These are phyloP conservation scores for Fomitopsis serialis DNA, from an alignment of 768 basidiomycete species.

Conservation along the genomic window DNA sequence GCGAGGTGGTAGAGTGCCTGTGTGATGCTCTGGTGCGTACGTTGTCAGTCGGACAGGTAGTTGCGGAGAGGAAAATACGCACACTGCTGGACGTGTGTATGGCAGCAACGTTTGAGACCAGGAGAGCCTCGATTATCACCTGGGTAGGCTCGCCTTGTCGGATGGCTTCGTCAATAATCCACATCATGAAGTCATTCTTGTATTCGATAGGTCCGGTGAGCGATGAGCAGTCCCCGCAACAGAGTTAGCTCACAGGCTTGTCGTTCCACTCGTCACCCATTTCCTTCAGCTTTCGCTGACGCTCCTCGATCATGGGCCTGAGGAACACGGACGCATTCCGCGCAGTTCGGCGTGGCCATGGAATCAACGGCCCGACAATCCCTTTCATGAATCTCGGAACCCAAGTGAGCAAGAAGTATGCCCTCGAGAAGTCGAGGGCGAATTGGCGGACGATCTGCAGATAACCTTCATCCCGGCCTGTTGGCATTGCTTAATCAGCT, in stretches of 20 bases:
- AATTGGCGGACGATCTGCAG: conserved; percentile 25
- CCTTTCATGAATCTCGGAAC: conserved; percentile 29
- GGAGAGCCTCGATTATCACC: conserved; percentile 25
- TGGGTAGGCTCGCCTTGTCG: conserved; percentile 25
- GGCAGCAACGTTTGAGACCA: conserved; percentile 29
- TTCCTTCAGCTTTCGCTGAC: conserved; percentile 14
- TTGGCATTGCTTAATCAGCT: not conserved
- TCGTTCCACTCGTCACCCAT: conserved; percentile 17
- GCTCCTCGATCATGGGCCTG: conserved; percentile 16
- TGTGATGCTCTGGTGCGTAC: conserved; percentile 19
- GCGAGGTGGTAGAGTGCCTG: conserved; percentile 26
- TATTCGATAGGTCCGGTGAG: not conserved
- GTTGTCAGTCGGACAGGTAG: too few species aligned
- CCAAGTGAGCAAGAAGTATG: conserved; percentile 22
- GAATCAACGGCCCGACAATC: conserved; percentile 26
- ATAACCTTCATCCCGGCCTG: conserved; percentile 27
- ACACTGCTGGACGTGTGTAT: conserved; percentile 28
- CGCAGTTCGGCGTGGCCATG: not conserved
- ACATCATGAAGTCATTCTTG: conserved; percentile 41
- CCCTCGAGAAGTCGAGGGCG: conserved; percentile 25
- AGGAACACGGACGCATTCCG: conserved; percentile 9
- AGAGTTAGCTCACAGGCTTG: conserved; percentile 17
- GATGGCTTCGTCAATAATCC: conserved; percentile 36
- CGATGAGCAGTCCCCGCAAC: too few species aligned
- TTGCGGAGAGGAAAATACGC: not conserved